A percentile compares a stretch with the other conserved stretches of the same genome.
These are phyloP conservation scores for Picochlorum costavermella DNA, from an alignment of 139 green algal genomes.

Conservation along the genomic window DNA sequence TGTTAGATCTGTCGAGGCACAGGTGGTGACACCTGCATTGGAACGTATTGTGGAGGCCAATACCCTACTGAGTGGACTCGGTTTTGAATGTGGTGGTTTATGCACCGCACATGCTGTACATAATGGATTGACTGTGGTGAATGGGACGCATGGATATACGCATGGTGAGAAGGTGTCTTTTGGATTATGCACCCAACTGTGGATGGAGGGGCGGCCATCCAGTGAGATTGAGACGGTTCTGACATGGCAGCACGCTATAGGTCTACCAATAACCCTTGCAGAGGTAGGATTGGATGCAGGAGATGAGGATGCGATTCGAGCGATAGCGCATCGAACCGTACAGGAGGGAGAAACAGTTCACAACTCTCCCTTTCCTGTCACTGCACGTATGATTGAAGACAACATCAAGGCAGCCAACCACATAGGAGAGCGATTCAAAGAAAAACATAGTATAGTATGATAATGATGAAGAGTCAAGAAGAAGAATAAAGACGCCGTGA, in stretches of 20 bases:
- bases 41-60: constrained; percentile 26
- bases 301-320: constrained; percentile 8
- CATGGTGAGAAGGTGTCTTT: constrained; percentile 24
- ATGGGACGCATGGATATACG: constrained; percentile 4
- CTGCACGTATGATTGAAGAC: background rate
- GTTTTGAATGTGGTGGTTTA: constrained; percentile 22
- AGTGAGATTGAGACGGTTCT: constrained; percentile 9
- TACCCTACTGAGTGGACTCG: constrained; percentile 24
- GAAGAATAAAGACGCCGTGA: too few relatives aligned
- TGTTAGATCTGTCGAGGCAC: background rate
- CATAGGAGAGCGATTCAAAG: constrained; percentile 11
- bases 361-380: constrained; percentile 18
- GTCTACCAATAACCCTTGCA: constrained; percentile 11
- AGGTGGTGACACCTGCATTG: constrained; percentile 20
- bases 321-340: constrained; percentile 4
- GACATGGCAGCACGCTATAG: constrained; percentile 5
- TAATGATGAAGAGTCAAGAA: too few relatives aligned
- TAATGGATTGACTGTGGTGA: constrained; percentile 20
- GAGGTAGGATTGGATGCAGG: constrained; percentile 9
- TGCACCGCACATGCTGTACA: constrained; percentile 18
- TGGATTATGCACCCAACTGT: constrained; percentile 18
- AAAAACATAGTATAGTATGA: background rate
- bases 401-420: constrained; percentile 1
- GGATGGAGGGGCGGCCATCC: constrained; percentile 15
- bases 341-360: constrained; percentile 10